phyloP scores from a whole-genome alignment of 768 basidiomycete species.

The Mycena rosella region DNA sequence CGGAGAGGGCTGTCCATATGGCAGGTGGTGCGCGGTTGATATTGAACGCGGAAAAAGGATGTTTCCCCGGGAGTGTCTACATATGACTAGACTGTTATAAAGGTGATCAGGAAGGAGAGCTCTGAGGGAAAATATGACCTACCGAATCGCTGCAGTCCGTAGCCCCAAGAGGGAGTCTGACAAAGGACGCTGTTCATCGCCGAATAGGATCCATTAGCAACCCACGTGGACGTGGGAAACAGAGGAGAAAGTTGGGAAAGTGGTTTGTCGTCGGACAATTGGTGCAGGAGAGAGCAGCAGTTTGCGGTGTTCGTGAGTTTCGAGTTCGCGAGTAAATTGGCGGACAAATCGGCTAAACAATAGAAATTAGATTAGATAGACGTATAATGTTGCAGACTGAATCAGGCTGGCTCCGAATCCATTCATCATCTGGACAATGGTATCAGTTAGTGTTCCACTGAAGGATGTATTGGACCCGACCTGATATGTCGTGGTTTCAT shows the following conservation, averaged over 20 bases:
- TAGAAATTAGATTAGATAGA: slow-evolving; percentile 11
- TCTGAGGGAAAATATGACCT: background rate
- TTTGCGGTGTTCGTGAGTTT: slow-evolving; percentile 47
- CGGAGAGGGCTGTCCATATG: slow-evolving; percentile 57
- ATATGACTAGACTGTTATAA: slow-evolving; percentile 7
- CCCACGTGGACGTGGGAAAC: slow-evolving; percentile 50
- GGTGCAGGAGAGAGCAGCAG: slow-evolving; percentile 59
- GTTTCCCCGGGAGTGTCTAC: slow-evolving; percentile 57
- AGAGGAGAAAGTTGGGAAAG: slow-evolving; percentile 49
- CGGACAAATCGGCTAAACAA: slow-evolving; percentile 62
- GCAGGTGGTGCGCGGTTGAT: slow-evolving; percentile 56
- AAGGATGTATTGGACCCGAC: background rate
- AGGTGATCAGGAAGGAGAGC: background rate
- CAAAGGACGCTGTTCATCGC: slow-evolving; percentile 20
- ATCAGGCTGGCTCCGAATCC: slow-evolving; percentile 63
- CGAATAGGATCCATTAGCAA: slow-evolving; percentile 13
- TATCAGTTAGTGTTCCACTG: background rate
- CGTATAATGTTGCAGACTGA: slow-evolving; percentile 35
- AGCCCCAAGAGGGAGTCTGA: slow-evolving; percentile 12
- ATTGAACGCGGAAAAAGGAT: slow-evolving; percentile 54
- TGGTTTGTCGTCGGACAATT: slow-evolving; percentile 60
- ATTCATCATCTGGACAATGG: slow-evolving; percentile 44
- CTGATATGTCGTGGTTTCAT: slow-evolving; percentile 56
- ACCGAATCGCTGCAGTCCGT: slow-evolving; percentile 20
- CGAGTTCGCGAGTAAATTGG: slow-evolving; percentile 55